Percentiles rank a stretch among this genome's conserved stretches.
Conservation (phyloP, 306 rosid species). For the Medicago ruthenica region DNA sequence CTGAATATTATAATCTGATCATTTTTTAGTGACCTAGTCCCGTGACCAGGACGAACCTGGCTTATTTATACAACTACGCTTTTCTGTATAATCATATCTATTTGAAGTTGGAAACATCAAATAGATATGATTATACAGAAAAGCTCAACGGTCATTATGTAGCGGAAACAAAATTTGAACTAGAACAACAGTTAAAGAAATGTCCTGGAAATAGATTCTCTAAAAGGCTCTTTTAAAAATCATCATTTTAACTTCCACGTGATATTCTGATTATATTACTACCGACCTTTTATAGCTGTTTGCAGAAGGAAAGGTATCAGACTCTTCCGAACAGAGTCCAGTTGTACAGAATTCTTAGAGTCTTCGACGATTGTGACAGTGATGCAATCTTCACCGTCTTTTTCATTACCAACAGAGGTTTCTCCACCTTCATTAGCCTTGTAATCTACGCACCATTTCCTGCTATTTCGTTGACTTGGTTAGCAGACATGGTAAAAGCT, state of each 20-base stretch:
- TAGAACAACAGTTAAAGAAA: slow-evolving; percentile 21
- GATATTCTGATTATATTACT: slow-evolving; percentile 31
- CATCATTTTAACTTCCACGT: slow-evolving; percentile 13
- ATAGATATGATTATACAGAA: slow-evolving; percentile 17
- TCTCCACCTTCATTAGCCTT: slow-evolving; percentile 43
- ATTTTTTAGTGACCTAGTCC: slow-evolving; percentile 3
- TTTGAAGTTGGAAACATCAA: slow-evolving; percentile 25
- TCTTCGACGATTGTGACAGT: slow-evolving; percentile 58
- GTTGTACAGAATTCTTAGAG: slow-evolving; percentile 50
- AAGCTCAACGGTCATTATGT: slow-evolving; percentile 29
- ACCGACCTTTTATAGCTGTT: slow-evolving; percentile 77
- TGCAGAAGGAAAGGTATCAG: slow-evolving; percentile 75
- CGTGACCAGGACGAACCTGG: slow-evolving; percentile 2
- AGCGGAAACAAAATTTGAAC: slow-evolving; percentile 31
- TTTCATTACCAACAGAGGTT: slow-evolving; percentile 28
- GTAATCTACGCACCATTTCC: slow-evolving; percentile 60
- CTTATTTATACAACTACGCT: slow-evolving; percentile 34
- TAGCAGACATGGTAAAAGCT: slow-evolving; percentile 49
- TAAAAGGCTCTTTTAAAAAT: slow-evolving; percentile 6
- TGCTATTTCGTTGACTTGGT: slow-evolving; percentile 54
- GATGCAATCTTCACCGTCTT: slow-evolving; percentile 62
- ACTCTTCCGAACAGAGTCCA: slow-evolving; percentile 60
- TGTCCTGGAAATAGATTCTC: slow-evolving; percentile 11
- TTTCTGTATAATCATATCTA: too few species aligned
- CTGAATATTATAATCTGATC: background rate